Conservation (phyloP, 2,329 filamentous ascomycete species). For the Knoxdaviesia proteae region DNA sequence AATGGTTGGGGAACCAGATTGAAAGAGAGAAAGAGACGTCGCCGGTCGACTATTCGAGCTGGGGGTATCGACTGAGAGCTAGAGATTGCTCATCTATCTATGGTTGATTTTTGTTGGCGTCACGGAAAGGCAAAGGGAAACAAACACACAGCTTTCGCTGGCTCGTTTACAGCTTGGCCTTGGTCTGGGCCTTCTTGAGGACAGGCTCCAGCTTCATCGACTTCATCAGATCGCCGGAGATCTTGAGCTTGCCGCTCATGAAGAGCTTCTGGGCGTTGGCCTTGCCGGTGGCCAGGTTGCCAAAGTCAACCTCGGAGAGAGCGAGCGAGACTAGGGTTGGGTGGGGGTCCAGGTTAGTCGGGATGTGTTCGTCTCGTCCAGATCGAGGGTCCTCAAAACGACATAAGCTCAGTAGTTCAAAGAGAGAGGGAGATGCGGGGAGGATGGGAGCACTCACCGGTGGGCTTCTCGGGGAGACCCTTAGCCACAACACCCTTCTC, state of each 20-base stretch:
- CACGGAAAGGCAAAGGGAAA: neutral
- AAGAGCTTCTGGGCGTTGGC: constrained; percentile 89
- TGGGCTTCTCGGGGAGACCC: constrained; percentile 62
- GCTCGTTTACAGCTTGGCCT: constrained; percentile 54
- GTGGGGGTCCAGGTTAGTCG: too few relatives aligned
- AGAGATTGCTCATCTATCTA: too few relatives aligned
- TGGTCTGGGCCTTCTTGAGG: constrained; percentile 66
- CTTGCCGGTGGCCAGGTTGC: constrained; percentile 62
- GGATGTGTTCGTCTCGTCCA: too few relatives aligned
- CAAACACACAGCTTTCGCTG: neutral
- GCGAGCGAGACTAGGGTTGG: constrained; percentile 50
- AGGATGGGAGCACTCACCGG: constrained; percentile 34
- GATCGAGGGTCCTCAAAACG: too few relatives aligned
- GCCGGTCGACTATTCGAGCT: too few relatives aligned
- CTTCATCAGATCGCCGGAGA: constrained; percentile 98
- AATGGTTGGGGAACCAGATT: too few relatives aligned
- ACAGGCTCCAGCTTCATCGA: constrained; percentile 91
- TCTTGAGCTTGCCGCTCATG: constrained; percentile 97
- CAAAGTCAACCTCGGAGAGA: constrained; percentile 74
- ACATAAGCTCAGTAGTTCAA: too few relatives aligned
- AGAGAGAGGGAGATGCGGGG: neutral
- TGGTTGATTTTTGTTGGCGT: too few relatives aligned
- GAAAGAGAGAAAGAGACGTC: too few relatives aligned
- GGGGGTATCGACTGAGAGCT: too few relatives aligned
- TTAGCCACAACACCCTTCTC: constrained; percentile 64